phyloP scores from a whole-genome alignment of 2,329 filamentous ascomycete genomes.

The Paraphaeosphaeria sporulosa region DNA sequence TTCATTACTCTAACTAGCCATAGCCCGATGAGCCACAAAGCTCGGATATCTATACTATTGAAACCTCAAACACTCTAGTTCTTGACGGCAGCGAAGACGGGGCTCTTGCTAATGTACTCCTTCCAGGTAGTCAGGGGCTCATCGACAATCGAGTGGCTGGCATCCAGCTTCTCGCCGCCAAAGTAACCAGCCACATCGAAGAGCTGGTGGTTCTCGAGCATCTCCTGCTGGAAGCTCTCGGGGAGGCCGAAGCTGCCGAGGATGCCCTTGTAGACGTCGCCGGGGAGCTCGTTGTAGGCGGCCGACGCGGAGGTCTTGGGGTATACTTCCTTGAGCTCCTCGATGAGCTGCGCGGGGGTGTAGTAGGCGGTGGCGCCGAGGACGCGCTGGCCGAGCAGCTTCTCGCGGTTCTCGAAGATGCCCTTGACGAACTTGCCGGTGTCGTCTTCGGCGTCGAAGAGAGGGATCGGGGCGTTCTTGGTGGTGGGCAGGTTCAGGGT shows the following conservation, averaged over 20 bases:
- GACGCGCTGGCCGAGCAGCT: conserved; percentile 10
- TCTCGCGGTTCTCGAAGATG: conserved; percentile 14
- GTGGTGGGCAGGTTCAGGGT: conserved; percentile 13
- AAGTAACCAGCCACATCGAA: conserved; percentile 16
- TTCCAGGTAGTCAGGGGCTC: conserved; percentile 19
- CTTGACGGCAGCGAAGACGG: conserved; percentile 7
- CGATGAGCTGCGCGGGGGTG: conserved; percentile 7
- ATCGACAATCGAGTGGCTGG: conserved; percentile 14
- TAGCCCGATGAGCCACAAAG: not conserved
- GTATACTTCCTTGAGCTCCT: conserved; percentile 11
- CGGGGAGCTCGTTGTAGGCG: conserved; percentile 13
- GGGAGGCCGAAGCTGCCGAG: conserved; percentile 11
- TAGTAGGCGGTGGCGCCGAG: conserved; percentile 14
- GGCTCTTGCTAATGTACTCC: conserved; percentile 15
- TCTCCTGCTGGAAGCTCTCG: conserved; percentile 10
- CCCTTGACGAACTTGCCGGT: conserved; percentile 13
- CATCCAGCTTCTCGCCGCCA: conserved; percentile 16
- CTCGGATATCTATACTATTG: conserved; percentile 3
- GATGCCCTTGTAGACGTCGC: conserved; percentile 12
- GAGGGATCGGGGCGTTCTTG: conserved; percentile 15
- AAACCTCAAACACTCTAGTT: not conserved
- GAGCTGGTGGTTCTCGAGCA: conserved; percentile 15
- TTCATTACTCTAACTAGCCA: conserved; percentile 1
- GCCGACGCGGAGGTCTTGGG: conserved; percentile 11
- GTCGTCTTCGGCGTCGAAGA: conserved; percentile 16